Evolutionary conservation across 331 rosid genomes (phyloP).

Genomic region (Quercus lobata): DNA sequence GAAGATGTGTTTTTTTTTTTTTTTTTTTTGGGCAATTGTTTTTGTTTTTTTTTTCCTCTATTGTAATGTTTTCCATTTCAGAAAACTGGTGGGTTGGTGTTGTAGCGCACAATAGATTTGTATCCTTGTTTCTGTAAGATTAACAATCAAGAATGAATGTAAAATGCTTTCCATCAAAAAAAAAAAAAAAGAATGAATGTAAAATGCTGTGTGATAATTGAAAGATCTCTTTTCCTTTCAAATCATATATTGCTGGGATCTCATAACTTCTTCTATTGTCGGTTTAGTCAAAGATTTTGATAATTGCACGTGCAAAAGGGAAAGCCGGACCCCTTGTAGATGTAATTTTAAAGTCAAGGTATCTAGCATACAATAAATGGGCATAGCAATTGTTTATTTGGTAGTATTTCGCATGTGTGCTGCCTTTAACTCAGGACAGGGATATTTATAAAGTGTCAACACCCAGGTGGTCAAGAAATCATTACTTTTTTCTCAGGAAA

Average conservation of each 20-base stretch:
- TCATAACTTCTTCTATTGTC: neutral
- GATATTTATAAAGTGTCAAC: too few species aligned
- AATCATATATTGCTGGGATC: conserved; percentile 4
- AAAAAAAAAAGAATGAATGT: conserved; percentile 21
- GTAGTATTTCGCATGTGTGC: neutral
- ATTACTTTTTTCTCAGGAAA: too few species aligned
- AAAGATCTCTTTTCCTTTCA: conserved; percentile 24
- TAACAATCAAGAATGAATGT: conserved; percentile 40
- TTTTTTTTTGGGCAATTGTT: too few species aligned
- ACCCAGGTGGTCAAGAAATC: too few species aligned
- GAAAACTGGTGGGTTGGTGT: conserved; percentile 45
- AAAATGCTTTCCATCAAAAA: neutral
- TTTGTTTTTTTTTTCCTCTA: neutral
- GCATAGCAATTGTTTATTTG: neutral
- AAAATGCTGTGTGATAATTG: conserved; percentile 34
- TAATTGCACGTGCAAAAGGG: conserved; percentile 24
- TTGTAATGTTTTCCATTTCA: conserved; percentile 34
- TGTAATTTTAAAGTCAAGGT: conserved; percentile 5
- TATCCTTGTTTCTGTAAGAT: conserved; percentile 38
- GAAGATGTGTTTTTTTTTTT: conserved; percentile 24
- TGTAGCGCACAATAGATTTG: conserved; percentile 29
- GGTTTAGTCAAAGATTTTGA: conserved; percentile 23
- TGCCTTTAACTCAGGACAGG: neutral
- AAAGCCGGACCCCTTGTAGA: conserved; percentile 12
- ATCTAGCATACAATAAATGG: neutral